Base-by-base conservation (phyloP, 352 stramenopile species). In the Plasmopara muralis region DNA sequence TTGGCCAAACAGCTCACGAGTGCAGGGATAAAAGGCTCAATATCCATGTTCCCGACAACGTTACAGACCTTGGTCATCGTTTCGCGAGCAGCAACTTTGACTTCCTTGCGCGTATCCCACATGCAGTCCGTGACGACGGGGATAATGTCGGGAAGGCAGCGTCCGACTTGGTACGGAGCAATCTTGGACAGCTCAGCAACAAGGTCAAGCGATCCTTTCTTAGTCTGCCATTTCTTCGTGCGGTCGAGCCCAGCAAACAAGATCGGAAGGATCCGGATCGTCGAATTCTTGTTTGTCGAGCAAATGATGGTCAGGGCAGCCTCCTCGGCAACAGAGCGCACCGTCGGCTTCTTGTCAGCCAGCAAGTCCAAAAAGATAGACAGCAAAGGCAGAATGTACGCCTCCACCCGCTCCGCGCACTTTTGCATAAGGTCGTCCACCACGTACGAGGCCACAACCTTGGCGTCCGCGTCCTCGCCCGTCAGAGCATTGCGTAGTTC, bases 31-130 rank as follows among this genome's bases (percentile, higher is more conserved):
- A 99, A 99, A 55, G 98, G 96, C 75, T 99, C 96, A 62, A 99
- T 98, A 84, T 99, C 97, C 60, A 88, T 89, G 93, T 99, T 99
- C 64, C 93, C 95, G 53, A 98, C 97, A 20, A 98, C 93, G 54
- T 97, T 87, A 66, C 97, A 97, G 6, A 96, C 89, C 61, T 88
- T 89, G 47, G 86, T 90, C 88, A 99, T 97, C 38, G 96, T 96
- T 9, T 83, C 80, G 51, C 93, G 97, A 20, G 95, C 88, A 33
- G 95, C 94, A 12, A 85, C 64, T 84, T 98, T 98, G 33, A 99
- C 95, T 64, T 99, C 92, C 72, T 98, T 98, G 73, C 98, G 98
- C 9, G 96, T 98, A 74, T 99, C 97, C 89, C 95, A 98, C 89
- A 99, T 98, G 71, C 90, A 98, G 43, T 97, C 93, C 14, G 96